A percentile compares a stretch with the other conserved stretches of the same genome.
These are phyloP conservation scores for Hortiboletus flavorubellus DNA, from an alignment of 768 basidiomycete genomes.

Conservation along the genomic window DNA sequence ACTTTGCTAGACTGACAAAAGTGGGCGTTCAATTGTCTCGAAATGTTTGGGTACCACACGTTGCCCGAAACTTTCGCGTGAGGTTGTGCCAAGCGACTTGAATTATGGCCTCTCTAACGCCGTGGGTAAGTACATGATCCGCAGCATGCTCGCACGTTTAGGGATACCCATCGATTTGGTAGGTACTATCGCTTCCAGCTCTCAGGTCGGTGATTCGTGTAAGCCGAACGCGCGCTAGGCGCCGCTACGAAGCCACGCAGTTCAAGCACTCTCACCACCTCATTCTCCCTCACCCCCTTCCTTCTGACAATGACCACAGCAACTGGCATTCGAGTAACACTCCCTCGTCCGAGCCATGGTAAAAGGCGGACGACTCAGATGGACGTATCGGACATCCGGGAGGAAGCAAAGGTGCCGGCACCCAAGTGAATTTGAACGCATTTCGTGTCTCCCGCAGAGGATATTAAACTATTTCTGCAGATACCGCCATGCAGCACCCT, in stretches of 20 bases:
- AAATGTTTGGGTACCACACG: background rate
- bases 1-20: background rate
- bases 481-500: constrained; percentile 38
- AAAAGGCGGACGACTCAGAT: background rate
- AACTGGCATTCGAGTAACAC: constrained; percentile 1
- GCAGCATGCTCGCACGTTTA: constrained; percentile 8
- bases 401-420: constrained; percentile 17
- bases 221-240: background rate
- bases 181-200: background rate
- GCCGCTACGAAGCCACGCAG: constrained; percentile 6
- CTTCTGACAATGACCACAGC: constrained; percentile 13
- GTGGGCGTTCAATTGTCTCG: background rate
- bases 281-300: background rate
- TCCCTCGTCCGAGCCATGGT: background rate
- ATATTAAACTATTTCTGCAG: constrained; percentile 23
- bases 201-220: background rate
- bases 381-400: constrained; percentile 14
- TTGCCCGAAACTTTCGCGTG: too few relatives aligned
- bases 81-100: background rate
- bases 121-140: background rate
- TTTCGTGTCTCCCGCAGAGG: background rate
- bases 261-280: background rate
- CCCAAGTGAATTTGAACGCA: constrained; percentile 18
- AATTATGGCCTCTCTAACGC: background rate
- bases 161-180: background rate